phyloP scores from a whole-genome alignment of 805 yeast genomes.

The Candida vartiovaarae region DNA sequence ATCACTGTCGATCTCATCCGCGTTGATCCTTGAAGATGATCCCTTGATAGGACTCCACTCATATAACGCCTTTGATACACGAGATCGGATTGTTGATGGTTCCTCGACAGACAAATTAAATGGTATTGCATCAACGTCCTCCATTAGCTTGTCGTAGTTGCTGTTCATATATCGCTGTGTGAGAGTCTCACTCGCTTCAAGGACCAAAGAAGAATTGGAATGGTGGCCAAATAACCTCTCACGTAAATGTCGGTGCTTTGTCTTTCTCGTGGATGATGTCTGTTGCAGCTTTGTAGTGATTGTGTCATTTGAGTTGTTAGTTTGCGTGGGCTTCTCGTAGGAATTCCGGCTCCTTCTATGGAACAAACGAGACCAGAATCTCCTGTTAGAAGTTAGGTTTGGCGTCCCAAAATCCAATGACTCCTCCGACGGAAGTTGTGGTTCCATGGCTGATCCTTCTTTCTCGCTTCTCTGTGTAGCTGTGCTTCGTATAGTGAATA shows the following conservation, averaged over 20 bases:
- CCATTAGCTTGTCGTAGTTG: conserved; percentile 16
- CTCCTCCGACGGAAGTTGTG: too few relatives aligned
- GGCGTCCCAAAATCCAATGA: too few relatives aligned
- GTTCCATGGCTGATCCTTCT: too few relatives aligned
- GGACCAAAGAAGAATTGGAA: background rate
- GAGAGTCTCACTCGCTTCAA: conserved; percentile 17
- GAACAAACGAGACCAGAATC: conserved; percentile 2
- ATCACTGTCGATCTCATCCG: conserved; percentile 2
- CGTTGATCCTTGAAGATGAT: conserved; percentile 1
- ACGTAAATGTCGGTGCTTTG: conserved; percentile 3
- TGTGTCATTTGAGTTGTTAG: background rate
- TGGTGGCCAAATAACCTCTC: background rate
- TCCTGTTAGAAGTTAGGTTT: background rate
- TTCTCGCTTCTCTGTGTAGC: background rate
- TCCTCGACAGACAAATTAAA: conserved; percentile 14
- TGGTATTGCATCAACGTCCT: conserved; percentile 22
- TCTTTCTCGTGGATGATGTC: background rate
- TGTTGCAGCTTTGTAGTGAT: too few relatives aligned
- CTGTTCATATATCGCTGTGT: conserved; percentile 21
- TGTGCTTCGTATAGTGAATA: background rate
- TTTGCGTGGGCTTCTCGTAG: background rate
- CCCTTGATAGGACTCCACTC: conserved; percentile 16
- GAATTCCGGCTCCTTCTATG: background rate
- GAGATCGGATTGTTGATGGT: conserved; percentile 5
- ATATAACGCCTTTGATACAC: conserved; percentile 8